Evolutionary conservation across 139 green algal species (phyloP), one percentile per base, ranked within the genome.

Genomic region (Tetraselmis chui): DNA sequence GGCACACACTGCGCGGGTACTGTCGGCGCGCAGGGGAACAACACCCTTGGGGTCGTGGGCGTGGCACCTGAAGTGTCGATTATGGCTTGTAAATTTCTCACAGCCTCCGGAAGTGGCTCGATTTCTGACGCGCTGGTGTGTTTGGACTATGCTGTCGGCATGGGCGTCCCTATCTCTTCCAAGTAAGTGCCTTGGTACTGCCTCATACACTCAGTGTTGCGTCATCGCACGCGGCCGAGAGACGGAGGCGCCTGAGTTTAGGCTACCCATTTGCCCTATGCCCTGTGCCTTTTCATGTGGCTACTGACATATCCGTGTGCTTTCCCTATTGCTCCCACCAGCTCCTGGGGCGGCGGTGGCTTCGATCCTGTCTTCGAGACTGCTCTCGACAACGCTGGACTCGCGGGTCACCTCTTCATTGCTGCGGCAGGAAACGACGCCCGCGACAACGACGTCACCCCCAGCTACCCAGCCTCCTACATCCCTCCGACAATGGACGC

Each of bases 1-100:
- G 91, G 90, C 25, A 93, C 91, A 0, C 88, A 92, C 77, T 82
- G 84, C 28, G 86, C 90, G 26, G 90, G 90, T 31, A 86, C 87
- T 23, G 78, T 93, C 31, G 91, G 83, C 23, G 91, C 85, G 1
- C 59, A 85, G 32, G 78, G 45, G 30, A 88, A 89, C 77, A 89
- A 91, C 45, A 32, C 27, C 29, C 75, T 79, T 11, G 88, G 82
- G 25, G 78, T 88, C 0, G 59, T 76, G 18, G 90, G 90, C 24
- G 59, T 88, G 30, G 79, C 83, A 0, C 89, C 84, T 1, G 84
- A 85, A 2, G 90, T 90, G 28, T 80, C 79, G 1, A 31, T 92
- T 25, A 91, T 92, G 87, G 79, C 81, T 1, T 84, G 86, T 45
- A 89, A 89, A 76, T 79, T 86, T 1, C 27, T 88, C n/a, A 81